phyloP scores from a whole-genome alignment of 2,329 filamentous ascomycete species.

The Fusarium ambrosium region DNA sequence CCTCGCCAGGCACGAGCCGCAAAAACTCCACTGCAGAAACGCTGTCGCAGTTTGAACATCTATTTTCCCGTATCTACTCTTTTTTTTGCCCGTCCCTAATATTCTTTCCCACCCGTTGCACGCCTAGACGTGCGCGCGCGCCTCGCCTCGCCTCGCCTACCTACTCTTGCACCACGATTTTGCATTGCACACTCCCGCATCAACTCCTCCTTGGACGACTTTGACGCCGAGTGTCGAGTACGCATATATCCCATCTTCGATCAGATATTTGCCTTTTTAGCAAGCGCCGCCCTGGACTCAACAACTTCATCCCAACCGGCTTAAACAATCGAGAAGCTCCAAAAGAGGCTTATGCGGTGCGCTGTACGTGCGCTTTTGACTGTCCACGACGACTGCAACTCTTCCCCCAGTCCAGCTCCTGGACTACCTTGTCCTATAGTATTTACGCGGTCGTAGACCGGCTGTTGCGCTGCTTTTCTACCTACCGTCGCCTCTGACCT shows the following conservation, averaged over 20 bases:
- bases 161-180: background rate
- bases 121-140: slow-evolving; percentile 17
- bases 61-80: slow-evolving; percentile 30
- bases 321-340: slow-evolving; percentile 3
- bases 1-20: slow-evolving; percentile 41
- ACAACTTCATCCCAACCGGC: slow-evolving; percentile 9
- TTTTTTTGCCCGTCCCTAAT: slow-evolving; percentile 27
- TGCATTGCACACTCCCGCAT: background rate
- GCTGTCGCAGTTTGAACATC: slow-evolving; percentile 10
- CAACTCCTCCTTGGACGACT: slow-evolving; percentile 6
- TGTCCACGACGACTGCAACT: slow-evolving; percentile 36
- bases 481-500: slow-evolving; percentile 55
- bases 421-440: slow-evolving; percentile 41
- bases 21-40: slow-evolving; percentile 40
- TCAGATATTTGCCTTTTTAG: slow-evolving; percentile 11
- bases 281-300: slow-evolving; percentile 19
- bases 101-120: slow-evolving; percentile 8
- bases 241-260: background rate
- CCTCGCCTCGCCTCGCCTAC: background rate
- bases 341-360: slow-evolving; percentile 27
- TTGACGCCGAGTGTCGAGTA: slow-evolving; percentile 33
- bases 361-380: slow-evolving; percentile 35
- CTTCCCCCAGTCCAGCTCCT: slow-evolving; percentile 40
- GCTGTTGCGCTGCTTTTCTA: slow-evolving; percentile 41
- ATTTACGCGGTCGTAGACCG: slow-evolving; percentile 34